Evolutionary conservation across 2,329 filamentous ascomycete genomes (phyloP), one percentile per base, ranked within the genome.

Genomic region (Zymoseptoria ardabiliae): DNA sequence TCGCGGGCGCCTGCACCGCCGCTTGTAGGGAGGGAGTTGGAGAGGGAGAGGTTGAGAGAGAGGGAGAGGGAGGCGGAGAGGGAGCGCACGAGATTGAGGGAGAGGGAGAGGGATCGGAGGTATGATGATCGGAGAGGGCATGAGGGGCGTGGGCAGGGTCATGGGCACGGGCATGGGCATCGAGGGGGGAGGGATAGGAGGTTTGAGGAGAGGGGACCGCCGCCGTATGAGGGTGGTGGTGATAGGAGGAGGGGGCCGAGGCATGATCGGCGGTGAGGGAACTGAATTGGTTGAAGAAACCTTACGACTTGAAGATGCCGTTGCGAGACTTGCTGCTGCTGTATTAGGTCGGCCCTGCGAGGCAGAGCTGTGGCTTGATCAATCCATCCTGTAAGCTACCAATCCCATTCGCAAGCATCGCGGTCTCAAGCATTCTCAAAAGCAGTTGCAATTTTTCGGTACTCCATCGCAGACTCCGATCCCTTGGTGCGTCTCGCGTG

Each of bases 1-100:
- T 82, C 89, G 13, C 45, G 50, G 17, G 50, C 20, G n/a, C 41
- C 57, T 50, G 41, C 22, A 23, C 52, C 21, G 10, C 41, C 45
- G 28, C 54, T 28, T 53, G 51, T 22, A 59, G 50, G 57, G 30
- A 65, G 58, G 30, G 64, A 65, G 41, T 48, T 60, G 22, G 65
- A 72, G 54, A 58, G 64, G 50, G 63, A 65, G 21, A 55, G 50
- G 52, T 59, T 60, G 61, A 61, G 63, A 58, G 62, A 61, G 54
- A 65, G 66, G 22, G 69, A 63, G 30, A 61, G 63, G 54, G 23
- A 73, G 63, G 54, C 67, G 22, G 65, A 71, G 53, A 59, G 67
- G 23, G 61, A 68, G 56, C 54, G 65, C 45, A 59, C 59, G 19
- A 60, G 67, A 45, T 58, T 59, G 13, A 61, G 67, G 21, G 65